phyloP scores from a whole-genome alignment of 2,329 filamentous ascomycete genomes.

The Aspergillus glaucus region DNA sequence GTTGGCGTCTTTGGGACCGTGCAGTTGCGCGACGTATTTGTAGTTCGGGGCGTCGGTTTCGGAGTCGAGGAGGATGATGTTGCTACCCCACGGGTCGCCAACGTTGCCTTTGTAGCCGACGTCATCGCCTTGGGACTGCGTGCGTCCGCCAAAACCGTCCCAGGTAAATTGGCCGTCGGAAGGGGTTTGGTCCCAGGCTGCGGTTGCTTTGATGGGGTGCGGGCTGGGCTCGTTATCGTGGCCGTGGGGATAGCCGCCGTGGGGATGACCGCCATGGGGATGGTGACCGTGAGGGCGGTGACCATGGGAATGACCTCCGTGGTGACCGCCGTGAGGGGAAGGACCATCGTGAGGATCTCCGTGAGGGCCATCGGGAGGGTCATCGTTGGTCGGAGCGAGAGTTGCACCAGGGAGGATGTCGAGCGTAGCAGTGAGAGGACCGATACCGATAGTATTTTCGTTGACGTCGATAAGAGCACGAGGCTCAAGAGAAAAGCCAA shows the following conservation, averaged over 20 bases:
- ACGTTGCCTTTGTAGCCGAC: conserved; percentile 30
- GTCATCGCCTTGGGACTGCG: conserved; percentile 11
- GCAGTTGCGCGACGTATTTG: conserved; percentile 33
- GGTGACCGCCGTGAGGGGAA: neutral
- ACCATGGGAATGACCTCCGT: neutral
- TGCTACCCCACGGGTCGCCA: conserved; percentile 35
- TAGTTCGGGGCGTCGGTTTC: conserved; percentile 23
- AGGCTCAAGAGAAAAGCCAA: neutral
- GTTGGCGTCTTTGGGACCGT: conserved; percentile 17
- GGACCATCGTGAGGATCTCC: neutral
- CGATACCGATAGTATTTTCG: neutral
- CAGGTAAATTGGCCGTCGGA: conserved; percentile 14
- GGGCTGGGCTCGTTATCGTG: neutral
- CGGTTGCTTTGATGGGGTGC: conserved; percentile 4
- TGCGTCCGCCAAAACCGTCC: conserved; percentile 28
- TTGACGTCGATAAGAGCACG: neutral
- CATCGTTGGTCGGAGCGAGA: neutral
- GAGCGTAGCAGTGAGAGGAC: neutral
- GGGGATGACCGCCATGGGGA: neutral
- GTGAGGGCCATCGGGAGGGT: neutral
- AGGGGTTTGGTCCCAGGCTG: conserved; percentile 18
- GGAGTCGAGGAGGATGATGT: conserved; percentile 30
- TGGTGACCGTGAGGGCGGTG: neutral
- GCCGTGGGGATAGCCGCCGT: neutral
- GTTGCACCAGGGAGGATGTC: neutral